phyloP scores from a whole-genome alignment of 306 rosid species.

The Senna tora region DNA sequence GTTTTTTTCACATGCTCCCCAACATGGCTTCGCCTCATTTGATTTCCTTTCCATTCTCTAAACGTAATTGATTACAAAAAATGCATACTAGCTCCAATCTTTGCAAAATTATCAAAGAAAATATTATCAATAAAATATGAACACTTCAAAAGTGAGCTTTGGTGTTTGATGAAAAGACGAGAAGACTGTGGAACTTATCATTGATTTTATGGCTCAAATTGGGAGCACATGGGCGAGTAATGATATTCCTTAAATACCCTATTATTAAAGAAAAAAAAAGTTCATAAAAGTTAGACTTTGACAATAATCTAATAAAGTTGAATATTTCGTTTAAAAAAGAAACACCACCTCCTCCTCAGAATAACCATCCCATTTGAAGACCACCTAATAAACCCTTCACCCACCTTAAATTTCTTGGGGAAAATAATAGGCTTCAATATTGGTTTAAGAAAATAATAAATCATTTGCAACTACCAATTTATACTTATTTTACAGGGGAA shows the following conservation, averaged over 20 bases:
- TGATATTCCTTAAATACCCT: constrained; percentile 48
- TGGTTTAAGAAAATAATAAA: background rate
- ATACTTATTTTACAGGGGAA: background rate
- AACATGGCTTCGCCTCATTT: constrained; percentile 44
- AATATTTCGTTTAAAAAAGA: constrained; percentile 19
- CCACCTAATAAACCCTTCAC: background rate
- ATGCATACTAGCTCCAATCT: constrained; percentile 35
- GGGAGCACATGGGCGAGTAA: constrained; percentile 68
- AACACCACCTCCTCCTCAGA: constrained; percentile 30
- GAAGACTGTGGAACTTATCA: constrained; percentile 62
- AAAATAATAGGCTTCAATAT: background rate
- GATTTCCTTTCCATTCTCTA: constrained; percentile 29
- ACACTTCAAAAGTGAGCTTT: constrained; percentile 42
- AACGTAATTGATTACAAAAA: constrained; percentile 28
- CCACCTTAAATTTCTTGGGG: background rate
- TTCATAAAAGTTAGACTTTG: constrained; percentile 31
- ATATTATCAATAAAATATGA: constrained; percentile 37
- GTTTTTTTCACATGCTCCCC: constrained; percentile 60
- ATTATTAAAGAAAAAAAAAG: constrained; percentile 32
- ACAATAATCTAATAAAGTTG: constrained; percentile 38
- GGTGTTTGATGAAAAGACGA: constrained; percentile 45
- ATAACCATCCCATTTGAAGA: constrained; percentile 2
- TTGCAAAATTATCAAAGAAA: constrained; percentile 30
- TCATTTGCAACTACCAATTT: constrained; percentile 20
- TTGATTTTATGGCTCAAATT: constrained; percentile 52